Conservation (phyloP, 2,329 filamentous ascomycete genomes). For the Tetracladium maxilliforme region DNA sequence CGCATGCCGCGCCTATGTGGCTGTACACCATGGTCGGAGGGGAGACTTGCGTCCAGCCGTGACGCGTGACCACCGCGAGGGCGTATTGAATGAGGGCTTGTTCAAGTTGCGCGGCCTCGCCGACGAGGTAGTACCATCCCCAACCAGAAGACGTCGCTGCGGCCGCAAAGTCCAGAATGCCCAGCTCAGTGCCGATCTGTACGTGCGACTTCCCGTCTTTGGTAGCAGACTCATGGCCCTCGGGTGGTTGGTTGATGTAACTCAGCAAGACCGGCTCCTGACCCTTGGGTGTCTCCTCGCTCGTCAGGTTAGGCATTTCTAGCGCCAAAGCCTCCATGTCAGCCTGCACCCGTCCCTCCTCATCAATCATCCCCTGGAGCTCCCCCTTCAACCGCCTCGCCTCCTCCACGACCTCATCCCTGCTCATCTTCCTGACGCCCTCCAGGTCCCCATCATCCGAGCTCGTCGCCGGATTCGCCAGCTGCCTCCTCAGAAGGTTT, state of each 20-base stretch:
- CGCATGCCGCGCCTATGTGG: conserved; percentile 80
- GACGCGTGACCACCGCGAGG: conserved; percentile 52
- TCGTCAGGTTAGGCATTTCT: conserved; percentile 77
- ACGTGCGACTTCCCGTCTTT: conserved; percentile 59
- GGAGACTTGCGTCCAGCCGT: conserved; percentile 67
- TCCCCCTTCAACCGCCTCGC: conserved; percentile 49
- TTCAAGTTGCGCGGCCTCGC: conserved; percentile 85
- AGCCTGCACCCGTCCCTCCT: conserved; percentile 40
- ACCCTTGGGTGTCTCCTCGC: conserved; percentile 58
- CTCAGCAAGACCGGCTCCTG: conserved; percentile 48
- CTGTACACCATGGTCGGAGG: conserved; percentile 86
- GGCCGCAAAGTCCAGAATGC: conserved; percentile 76
- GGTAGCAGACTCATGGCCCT: conserved; percentile 18
- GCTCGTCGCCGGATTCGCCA: conserved; percentile 32
- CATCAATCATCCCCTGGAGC: conserved; percentile 42
- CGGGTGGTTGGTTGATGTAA: conserved; percentile 64
- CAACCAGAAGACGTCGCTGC: conserved; percentile 77
- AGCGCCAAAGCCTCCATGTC: conserved; percentile 65
- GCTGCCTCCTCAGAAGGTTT: conserved; percentile 45
- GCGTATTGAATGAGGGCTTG: conserved; percentile 86
- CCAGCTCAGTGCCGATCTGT: conserved; percentile 73
- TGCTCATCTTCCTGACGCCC: conserved; percentile 20
- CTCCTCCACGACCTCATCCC: conserved; percentile 42
- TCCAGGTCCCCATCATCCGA: conserved; percentile 7
- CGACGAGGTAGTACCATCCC: conserved; percentile 96